Base-by-base conservation (phyloP, 768 basidiomycete species). In the Leccinellum luteum region DNA sequence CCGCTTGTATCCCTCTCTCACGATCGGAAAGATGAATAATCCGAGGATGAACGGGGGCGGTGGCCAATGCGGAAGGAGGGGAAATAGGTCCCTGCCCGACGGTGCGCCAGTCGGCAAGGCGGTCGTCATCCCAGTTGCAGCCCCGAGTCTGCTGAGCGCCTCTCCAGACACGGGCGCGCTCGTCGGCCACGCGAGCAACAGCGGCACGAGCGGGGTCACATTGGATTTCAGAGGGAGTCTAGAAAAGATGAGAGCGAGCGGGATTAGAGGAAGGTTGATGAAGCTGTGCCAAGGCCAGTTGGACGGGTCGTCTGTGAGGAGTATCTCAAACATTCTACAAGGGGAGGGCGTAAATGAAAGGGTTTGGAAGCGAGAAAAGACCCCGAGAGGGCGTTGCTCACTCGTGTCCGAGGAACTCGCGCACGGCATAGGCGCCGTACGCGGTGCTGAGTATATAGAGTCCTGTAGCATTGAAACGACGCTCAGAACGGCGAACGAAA, bases 261-360 rank as follows among this genome's bases (percentile, higher is more conserved):
- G 89, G 41, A 92, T 78, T 32, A 87, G 70, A 7, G 88, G 89
- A 15, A 92, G 83, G 68, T 91, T 86, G 66, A 90, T 69, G 73
- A 81, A 89, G 35, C 88, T 86, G 47, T 85, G 81, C 82, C 84
- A 85, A 1, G 87, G 85, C 90, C 90, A 92, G 53, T 85, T 82
- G 41, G 75, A 73, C 1, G 85, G 85, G 65, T 92, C 86, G 59
- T 87, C 80, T 0, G 87, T 84, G 15, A 92, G 70, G 32, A 91
- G 75, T 19, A 83, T 60, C 51, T 84, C 78, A 64, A 80, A 89
- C 81, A 89, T 84, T 67, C 82, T 84, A 23, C 8, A 5, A 17
- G n/a, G 19, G 14, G 3, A 17, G 23, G 15, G 14, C 6, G 47
- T 64, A 14, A 61, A 28, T n/a, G 35, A 1, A 35, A 28, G 19